Evolutionary conservation across 345 rosid species (phyloP), one percentile per base, ranked within the genome.

Genomic region (Lenwebbia sp.): DNA sequence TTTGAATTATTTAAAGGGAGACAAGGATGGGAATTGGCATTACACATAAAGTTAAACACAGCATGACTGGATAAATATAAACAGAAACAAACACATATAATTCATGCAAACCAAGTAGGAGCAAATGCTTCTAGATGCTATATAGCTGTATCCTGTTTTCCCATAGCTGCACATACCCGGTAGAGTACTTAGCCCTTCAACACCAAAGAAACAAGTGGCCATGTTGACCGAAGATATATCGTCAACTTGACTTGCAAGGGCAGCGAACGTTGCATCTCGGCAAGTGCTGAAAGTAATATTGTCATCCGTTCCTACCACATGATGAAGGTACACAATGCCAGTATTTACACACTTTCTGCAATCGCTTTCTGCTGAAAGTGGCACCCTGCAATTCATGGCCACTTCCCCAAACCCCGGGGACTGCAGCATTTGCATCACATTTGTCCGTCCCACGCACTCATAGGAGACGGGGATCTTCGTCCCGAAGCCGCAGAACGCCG

Each of bases 121-220:
- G 40, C 75, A 62, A 62, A 62, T 62, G 40, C 23, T 30, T 62
- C 41, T 28, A 25, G 78, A 37, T 70, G 78, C 25, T 70, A 70
- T 70, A 25, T 70, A 19, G 78, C 47, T 19, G 47, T 70, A 44
- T 70, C 47, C 44, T 70, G 78, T 33, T 70, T 54, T 83, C 5
- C 1, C n/a, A 26, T 41, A 41, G 50, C 17, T 83, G 47, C 30
- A 47, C 54, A 84, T 90, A 93, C 98, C 98, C 84, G 93, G 82
- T 84, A 92, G 83, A 12, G 65, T 78, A 85, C 85, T 91, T 86
- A 95, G 92, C 90, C 94, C 98, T 84, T 93, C 90, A 86, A 97
- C 94, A 78, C 92, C 91, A 91, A 97, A 96, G 93, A 97, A 96
- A 86, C 99, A 97, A 90, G 93, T 90, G 83, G 98, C 98, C 5